These are phyloP conservation scores for Persicaria maculosa DNA, from an alignment of 148 eudicot genomes.

Conservation along the genomic window DNA sequence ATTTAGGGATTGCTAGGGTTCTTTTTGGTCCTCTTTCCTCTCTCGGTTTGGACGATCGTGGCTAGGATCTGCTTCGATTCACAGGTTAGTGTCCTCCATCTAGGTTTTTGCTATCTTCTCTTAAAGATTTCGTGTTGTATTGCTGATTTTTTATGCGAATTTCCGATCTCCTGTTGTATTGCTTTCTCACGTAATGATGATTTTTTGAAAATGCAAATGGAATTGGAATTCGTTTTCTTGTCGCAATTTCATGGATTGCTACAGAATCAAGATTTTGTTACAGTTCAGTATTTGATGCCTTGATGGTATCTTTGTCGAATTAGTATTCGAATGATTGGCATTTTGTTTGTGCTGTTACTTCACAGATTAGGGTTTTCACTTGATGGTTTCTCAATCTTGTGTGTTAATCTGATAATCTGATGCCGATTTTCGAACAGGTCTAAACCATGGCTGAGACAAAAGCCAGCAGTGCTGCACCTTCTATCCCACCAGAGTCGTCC, in stretches of 20 bases:
- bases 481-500: neutral
- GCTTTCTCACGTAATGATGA: neutral
- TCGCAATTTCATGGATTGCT: neutral
- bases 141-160: neutral
- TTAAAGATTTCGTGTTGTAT: neutral
- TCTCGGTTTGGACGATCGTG: neutral
- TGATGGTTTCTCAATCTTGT: neutral
- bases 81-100: slow-evolving; percentile 5
- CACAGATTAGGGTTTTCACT: neutral
- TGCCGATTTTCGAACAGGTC: slow-evolving; percentile 4
- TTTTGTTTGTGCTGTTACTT: neutral
- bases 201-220: neutral
- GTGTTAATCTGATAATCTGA: neutral
- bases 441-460: slow-evolving; percentile 12
- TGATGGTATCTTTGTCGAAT: neutral
- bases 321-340: neutral
- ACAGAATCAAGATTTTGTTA: neutral
- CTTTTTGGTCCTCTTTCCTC: neutral
- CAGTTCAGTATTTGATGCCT: neutral
- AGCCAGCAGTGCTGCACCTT: neutral
- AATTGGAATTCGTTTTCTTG: neutral
- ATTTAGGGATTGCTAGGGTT: neutral
- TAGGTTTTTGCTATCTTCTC: neutral
- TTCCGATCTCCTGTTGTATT: neutral
- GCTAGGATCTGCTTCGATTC: neutral